Evolutionary conservation across 345 rosid genomes (phyloP).

Genomic region (Hevea brasiliensis): DNA sequence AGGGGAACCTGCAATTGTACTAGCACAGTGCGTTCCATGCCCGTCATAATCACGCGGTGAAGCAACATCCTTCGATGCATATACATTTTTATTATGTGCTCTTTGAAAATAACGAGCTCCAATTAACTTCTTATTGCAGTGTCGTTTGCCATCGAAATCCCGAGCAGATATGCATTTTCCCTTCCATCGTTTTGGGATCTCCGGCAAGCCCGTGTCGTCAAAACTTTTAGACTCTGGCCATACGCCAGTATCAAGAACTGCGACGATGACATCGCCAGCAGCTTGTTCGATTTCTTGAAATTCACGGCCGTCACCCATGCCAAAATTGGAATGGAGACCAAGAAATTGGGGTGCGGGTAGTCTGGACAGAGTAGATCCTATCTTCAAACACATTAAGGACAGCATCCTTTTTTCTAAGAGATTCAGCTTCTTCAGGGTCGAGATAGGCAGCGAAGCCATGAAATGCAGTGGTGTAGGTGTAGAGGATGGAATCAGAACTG

Average conservation of each 20-base stretch:
- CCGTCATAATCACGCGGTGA: slow-evolving; percentile 72
- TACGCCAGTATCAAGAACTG: slow-evolving; percentile 79
- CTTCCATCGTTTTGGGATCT: slow-evolving; percentile 58
- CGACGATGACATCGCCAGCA: slow-evolving; percentile 53
- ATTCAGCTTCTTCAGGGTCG: slow-evolving; percentile 45
- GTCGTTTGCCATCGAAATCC: slow-evolving; percentile 53
- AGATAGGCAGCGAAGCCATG: slow-evolving; percentile 76
- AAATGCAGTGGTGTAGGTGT: slow-evolving; percentile 60
- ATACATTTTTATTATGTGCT: slow-evolving; percentile 46
- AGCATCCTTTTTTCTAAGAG: slow-evolving; percentile 41
- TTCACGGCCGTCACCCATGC: slow-evolving; percentile 28
- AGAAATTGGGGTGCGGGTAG: slow-evolving; percentile 76
- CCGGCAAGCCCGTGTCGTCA: slow-evolving; percentile 60
- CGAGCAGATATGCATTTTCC: slow-evolving; percentile 68
- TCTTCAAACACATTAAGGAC: slow-evolving; percentile 76
- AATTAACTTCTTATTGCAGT: slow-evolving; percentile 80
- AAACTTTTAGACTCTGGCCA: slow-evolving; percentile 84
- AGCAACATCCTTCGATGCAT: slow-evolving; percentile 36
- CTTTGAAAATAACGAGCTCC: slow-evolving; percentile 67
- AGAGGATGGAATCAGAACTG: slow-evolving; percentile 50
- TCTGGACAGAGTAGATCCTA: slow-evolving; percentile 59
- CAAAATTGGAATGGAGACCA: slow-evolving; percentile 53
- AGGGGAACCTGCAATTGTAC: slow-evolving; percentile 66
- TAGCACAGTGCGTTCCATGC: slow-evolving; percentile 80
- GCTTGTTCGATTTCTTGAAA: slow-evolving; percentile 35